A percentile compares a stretch with the other conserved stretches of the same genome.
phyloP scores from a whole-genome alignment of 2,329 filamentous ascomycete species.

The Parascedosporium putredinis region DNA sequence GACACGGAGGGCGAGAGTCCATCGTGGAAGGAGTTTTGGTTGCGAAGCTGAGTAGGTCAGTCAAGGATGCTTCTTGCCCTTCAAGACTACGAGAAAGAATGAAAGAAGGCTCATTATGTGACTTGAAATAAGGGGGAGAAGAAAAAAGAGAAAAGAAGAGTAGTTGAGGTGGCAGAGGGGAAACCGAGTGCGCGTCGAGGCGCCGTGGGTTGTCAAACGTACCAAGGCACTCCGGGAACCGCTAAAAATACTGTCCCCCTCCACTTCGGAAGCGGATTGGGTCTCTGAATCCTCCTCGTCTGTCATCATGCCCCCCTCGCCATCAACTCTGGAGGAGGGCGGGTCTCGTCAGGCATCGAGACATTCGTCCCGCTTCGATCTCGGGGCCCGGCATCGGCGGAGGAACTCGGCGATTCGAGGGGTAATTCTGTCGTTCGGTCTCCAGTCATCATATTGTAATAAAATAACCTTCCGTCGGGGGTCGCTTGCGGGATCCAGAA shows the following conservation, averaged over 20 bases:
- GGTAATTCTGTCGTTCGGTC: conserved; percentile 92
- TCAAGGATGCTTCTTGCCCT: too few species aligned
- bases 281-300: conserved; percentile 65
- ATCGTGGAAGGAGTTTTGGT: conserved; percentile 56
- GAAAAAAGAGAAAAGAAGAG: background rate
- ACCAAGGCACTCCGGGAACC: conserved; percentile 4
- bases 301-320: conserved; percentile 71
- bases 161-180: background rate
- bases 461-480: conserved; percentile 83
- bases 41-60: conserved; percentile 35
- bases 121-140: background rate
- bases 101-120: too few species aligned
- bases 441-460: conserved; percentile 96
- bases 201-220: background rate
- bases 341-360: conserved; percentile 77
- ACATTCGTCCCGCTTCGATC: conserved; percentile 68
- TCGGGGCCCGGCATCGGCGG: conserved; percentile 72
- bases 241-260: conserved; percentile 9
- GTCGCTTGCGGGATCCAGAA: conserved; percentile 99
- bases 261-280: conserved; percentile 11
- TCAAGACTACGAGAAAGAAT: too few species aligned
- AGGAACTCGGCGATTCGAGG: conserved; percentile 74
- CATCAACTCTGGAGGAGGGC: conserved; percentile 85
- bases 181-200: too few species aligned
- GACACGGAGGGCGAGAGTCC: conserved; percentile 78